Conservation (phyloP, 306 rosid genomes). For the Rosa chinensis region DNA sequence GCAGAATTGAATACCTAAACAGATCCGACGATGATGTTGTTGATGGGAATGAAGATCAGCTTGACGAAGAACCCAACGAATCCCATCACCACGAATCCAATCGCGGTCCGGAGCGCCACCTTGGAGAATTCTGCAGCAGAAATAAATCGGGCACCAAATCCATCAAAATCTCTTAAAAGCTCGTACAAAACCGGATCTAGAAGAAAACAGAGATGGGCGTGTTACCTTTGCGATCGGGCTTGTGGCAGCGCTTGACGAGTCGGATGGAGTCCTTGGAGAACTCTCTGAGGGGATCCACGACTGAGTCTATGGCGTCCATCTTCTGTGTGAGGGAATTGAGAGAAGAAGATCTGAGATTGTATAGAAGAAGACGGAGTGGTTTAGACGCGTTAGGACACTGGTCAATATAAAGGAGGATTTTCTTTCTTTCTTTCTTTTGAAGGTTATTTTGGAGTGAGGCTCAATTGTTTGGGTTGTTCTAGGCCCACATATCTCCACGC, state of each 20-base stretch:
- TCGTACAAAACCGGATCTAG: neutral
- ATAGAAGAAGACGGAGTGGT: neutral
- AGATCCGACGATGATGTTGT: constrained; percentile 56
- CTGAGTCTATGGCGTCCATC: constrained; percentile 56
- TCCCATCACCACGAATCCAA: constrained; percentile 58
- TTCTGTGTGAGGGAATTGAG: neutral
- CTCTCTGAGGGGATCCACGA: constrained; percentile 55
- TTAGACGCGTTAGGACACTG: neutral
- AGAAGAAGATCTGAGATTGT: neutral
- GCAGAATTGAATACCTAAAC: constrained; percentile 27
- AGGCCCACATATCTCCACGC: neutral
- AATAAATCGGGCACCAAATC: constrained; percentile 5
- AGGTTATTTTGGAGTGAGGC: neutral
- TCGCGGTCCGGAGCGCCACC: constrained; percentile 55
- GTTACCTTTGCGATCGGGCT: constrained; percentile 56
- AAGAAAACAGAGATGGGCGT: neutral
- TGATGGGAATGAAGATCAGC: constrained; percentile 57
- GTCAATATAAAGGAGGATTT: neutral
- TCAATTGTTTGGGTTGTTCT: neutral
- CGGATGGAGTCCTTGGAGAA: constrained; percentile 57
- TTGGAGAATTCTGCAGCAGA: constrained; percentile 46
- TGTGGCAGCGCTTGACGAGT: constrained; percentile 58
- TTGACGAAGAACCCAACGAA: constrained; percentile 58
- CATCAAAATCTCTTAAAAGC: neutral
- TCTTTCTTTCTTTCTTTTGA: neutral